These are phyloP conservation scores for Didymella segeticola DNA, from an alignment of 2,329 filamentous ascomycete genomes.

Conservation along the genomic window DNA sequence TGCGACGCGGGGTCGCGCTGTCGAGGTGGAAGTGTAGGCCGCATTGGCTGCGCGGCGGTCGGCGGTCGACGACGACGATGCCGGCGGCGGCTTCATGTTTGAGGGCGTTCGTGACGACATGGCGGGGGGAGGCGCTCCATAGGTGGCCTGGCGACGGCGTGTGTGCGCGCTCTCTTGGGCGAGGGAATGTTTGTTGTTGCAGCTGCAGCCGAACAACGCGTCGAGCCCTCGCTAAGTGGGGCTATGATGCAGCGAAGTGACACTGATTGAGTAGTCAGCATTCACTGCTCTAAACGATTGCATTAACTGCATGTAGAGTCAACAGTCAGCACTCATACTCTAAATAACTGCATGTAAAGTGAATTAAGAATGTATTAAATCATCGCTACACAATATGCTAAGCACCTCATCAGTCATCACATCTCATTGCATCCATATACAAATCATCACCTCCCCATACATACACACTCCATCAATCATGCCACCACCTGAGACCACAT, in stretches of 20 bases:
- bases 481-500: slow-evolving; percentile 17
- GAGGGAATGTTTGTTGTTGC: slow-evolving; percentile 35
- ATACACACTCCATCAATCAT: neutral
- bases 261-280: neutral
- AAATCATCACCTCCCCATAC: neutral
- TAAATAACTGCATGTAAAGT: neutral
- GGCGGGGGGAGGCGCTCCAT: slow-evolving; percentile 36
- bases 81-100: slow-evolving; percentile 37
- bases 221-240: slow-evolving; percentile 14
- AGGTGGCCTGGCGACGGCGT: slow-evolving; percentile 10
- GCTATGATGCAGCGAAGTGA: slow-evolving; percentile 16
- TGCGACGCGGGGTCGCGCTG: slow-evolving; percentile 49
- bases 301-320: no score
- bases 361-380: neutral
- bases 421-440: slow-evolving; percentile 5
- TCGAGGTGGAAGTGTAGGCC: slow-evolving; percentile 40
- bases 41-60: slow-evolving; percentile 43
- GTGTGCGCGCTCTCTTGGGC: slow-evolving; percentile 14
- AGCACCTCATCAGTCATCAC: slow-evolving; percentile 1
- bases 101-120: slow-evolving; percentile 46
- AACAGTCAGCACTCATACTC: no score
- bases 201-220: slow-evolving; percentile 10
- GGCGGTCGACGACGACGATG: slow-evolving; percentile 27
- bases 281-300: no score
- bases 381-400: neutral